phyloP scores from a whole-genome alignment of 2,329 filamentous ascomycete genomes.

The Aspergillus thermomutatus region DNA sequence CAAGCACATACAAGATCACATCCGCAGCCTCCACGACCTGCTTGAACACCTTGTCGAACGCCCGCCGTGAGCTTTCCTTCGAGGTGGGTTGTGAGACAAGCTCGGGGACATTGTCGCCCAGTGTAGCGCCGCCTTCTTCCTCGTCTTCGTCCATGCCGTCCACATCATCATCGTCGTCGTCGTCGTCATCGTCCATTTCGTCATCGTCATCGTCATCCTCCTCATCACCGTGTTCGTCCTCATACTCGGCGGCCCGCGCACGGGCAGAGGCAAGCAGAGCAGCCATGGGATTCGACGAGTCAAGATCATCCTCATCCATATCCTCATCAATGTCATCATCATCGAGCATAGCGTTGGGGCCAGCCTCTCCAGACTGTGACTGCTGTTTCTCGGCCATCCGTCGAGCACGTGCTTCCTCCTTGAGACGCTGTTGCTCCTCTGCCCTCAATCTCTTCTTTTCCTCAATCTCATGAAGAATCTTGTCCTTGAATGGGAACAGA shows the following conservation, averaged over 20 bases:
- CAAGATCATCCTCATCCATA: constrained; percentile 53
- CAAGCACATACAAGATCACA: constrained; percentile 87
- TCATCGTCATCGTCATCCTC: constrained; percentile 53
- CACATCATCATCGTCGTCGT: constrained; percentile 55
- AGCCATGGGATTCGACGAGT: constrained; percentile 48
- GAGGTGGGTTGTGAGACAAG: constrained; percentile 26
- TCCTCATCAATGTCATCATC: constrained; percentile 54
- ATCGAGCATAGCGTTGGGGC: constrained; percentile 32
- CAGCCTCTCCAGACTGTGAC: constrained; percentile 30
- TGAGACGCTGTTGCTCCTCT: constrained; percentile 69
- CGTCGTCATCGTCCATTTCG: constrained; percentile 49
- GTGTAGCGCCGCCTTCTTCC: constrained; percentile 50
- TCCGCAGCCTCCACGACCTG: constrained; percentile 84
- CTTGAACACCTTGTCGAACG: constrained; percentile 96
- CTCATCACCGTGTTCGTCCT: constrained; percentile 44
- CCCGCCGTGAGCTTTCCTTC: constrained; percentile 69
- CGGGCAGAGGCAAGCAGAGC: constrained; percentile 46
- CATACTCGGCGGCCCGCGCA: constrained; percentile 43
- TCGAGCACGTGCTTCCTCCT: constrained; percentile 59
- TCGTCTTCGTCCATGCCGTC: constrained; percentile 57
- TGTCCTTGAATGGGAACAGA: constrained; percentile 96
- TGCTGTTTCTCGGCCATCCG: constrained; percentile 41
- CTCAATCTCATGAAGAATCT: constrained; percentile 90
- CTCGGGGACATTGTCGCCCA: constrained; percentile 51
- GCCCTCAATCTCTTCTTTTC: constrained; percentile 76